Conservation (phyloP, 768 basidiomycete genomes). For the Lepiota brunneoincarnata region DNA sequence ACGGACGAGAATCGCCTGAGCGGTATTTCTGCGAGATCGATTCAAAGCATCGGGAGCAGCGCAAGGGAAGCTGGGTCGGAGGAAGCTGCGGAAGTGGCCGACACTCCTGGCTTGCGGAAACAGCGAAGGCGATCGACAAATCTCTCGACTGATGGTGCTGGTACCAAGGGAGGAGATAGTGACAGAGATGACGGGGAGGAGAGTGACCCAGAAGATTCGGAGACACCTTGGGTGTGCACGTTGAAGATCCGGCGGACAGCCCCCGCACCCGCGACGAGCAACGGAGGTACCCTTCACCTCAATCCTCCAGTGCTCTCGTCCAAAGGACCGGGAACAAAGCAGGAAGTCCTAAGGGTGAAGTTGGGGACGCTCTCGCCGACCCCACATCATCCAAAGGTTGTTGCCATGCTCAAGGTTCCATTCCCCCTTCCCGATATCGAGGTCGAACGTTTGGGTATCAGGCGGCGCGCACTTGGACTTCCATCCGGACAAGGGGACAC, state of each 20-base stretch:
- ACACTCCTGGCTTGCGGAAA: constrained; percentile 1
- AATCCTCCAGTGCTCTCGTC: constrained; percentile 2
- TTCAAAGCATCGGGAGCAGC: constrained; percentile 32
- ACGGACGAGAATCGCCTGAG: constrained; percentile 27
- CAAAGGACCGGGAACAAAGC: constrained; percentile 8
- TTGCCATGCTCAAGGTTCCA: constrained; percentile 87
- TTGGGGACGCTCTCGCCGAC: constrained; percentile 87
- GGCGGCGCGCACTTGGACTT: constrained; percentile 34
- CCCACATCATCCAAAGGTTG: constrained; percentile 94
- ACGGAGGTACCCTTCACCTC: background rate
- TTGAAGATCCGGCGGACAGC: constrained; percentile 56
- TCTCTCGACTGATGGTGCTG: constrained; percentile 1
- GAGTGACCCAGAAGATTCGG: constrained; percentile 94
- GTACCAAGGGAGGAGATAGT: constrained; percentile 11
- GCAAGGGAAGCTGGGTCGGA: constrained; percentile 23
- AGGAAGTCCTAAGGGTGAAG: constrained; percentile 48
- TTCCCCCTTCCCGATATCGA: constrained; percentile 85
- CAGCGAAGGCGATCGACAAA: constrained; percentile 13
- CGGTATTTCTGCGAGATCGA: constrained; percentile 24
- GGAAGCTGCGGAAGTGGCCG: constrained; percentile 23
- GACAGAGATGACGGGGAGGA: constrained; percentile 55
- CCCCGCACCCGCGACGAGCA: constrained; percentile 12
- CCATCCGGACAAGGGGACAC: constrained; percentile 19
- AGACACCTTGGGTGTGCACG: constrained; percentile 95
- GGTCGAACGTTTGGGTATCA: constrained; percentile 55